Conservation (phyloP, 371 early-diverging fungal species). For the Apophysomyces trapeziformis region DNA sequence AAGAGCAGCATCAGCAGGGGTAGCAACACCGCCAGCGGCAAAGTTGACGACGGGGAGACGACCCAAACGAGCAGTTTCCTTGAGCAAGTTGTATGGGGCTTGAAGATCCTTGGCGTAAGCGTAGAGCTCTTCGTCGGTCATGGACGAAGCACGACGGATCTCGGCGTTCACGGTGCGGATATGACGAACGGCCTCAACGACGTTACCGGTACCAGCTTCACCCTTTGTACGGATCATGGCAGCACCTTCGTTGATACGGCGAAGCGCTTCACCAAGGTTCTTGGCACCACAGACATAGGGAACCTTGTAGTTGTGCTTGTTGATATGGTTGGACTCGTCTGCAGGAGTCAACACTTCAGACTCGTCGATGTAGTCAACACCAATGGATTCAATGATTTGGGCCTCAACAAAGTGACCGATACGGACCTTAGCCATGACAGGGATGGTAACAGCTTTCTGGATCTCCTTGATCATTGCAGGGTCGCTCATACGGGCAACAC, state of each 20-base stretch:
- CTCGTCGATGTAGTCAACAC: constrained; percentile 97
- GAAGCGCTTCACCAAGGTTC: constrained; percentile 96
- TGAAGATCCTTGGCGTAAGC: constrained; percentile 94
- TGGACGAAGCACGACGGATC: constrained; percentile 77
- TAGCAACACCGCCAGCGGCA: constrained; percentile 97
- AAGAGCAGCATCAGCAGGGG: constrained; percentile 96
- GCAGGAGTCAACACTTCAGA: constrained; percentile 96
- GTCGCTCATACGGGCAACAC: constrained; percentile 98
- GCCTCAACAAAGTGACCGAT: constrained; percentile 99
- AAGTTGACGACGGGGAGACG: constrained; percentile 97
- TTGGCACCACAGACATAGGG: constrained; percentile 97
- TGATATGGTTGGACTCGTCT: constrained; percentile 92
- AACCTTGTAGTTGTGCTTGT: constrained; percentile 90
- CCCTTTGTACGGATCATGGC: constrained; percentile 99
- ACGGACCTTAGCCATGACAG: constrained; percentile 98
- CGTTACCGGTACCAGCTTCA: constrained; percentile 97
- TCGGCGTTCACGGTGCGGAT: constrained; percentile 85
- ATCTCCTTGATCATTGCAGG: constrained; percentile 97
- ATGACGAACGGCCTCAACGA: constrained; percentile 96
- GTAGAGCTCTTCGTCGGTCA: constrained; percentile 76
- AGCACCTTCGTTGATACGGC: constrained; percentile 96
- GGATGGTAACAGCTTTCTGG: constrained; percentile 93
- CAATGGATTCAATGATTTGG: constrained; percentile 90
- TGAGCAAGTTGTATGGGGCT: constrained; percentile 88
- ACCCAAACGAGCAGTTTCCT: constrained; percentile 87